phyloP scores from a whole-genome alignment of 495 filamentous ascomycete genomes.

The Thermochaetoides thermophila region DNA sequence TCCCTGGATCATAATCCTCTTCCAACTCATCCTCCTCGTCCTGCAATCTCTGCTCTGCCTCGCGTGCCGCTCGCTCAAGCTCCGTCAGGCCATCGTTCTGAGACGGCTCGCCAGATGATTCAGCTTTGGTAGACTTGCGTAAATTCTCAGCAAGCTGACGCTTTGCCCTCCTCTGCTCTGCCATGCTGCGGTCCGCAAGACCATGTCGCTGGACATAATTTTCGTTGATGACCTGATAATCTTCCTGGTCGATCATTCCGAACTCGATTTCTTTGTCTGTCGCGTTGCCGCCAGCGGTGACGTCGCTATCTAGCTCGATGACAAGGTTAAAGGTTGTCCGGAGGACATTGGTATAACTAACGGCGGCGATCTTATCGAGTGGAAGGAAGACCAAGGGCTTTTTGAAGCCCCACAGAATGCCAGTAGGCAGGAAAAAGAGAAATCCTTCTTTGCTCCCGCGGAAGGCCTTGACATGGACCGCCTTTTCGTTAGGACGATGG shows the following conservation, averaged over 20 bases:
- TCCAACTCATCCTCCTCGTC: conserved; percentile 73
- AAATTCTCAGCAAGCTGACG: conserved; percentile 31
- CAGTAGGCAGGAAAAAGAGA: conserved; percentile 73
- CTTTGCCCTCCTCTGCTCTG: conserved; percentile 75
- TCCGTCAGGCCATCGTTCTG: conserved; percentile 46
- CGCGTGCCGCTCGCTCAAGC: conserved; percentile 37
- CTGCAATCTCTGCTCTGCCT: conserved; percentile 36
- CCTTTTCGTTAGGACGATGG: conserved; percentile 80
- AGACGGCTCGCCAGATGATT: conserved; percentile 37
- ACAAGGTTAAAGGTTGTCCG: conserved; percentile 91
- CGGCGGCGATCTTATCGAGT: conserved; percentile 58
- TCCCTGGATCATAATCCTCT: conserved; percentile 79
- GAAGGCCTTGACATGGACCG: conserved; percentile 84
- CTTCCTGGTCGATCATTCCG: conserved; percentile 73
- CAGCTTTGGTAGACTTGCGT: conserved; percentile 46
- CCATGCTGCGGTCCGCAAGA: conserved; percentile 84
- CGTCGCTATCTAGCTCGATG: conserved; percentile 38
- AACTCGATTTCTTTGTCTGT: conserved; percentile 61
- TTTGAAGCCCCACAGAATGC: conserved; percentile 90
- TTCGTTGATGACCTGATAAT: conserved; percentile 67
- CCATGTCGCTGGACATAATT: conserved; percentile 63
- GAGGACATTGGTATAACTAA: conserved; percentile 80
- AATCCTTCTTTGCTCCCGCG: conserved; percentile 91
- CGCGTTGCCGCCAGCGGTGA: conserved; percentile 14
- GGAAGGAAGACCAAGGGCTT: conserved; percentile 83